These are phyloP conservation scores for Tremella fuciformis DNA, from an alignment of 768 basidiomycete species.

Conservation along the genomic window DNA sequence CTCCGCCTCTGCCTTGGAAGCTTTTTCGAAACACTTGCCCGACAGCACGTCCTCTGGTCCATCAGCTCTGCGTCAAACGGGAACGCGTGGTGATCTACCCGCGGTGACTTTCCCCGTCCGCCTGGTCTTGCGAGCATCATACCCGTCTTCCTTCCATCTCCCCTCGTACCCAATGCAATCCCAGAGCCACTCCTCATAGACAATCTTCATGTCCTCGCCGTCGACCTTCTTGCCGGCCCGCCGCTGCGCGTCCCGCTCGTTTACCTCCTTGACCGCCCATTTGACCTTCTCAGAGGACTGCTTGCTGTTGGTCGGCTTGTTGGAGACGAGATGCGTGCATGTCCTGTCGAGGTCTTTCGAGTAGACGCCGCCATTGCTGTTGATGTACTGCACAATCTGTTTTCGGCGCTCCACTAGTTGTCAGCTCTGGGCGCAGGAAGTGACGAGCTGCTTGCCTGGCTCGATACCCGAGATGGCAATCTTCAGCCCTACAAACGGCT, in stretches of 20 bases:
- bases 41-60: conserved; percentile 37
- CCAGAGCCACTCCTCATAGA: conserved; percentile 99
- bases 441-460: conserved; percentile 52
- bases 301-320: conserved; percentile 59
- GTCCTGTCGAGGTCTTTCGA: conserved; percentile 70
- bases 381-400: conserved; percentile 64
- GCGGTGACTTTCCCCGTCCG: conserved; percentile 23
- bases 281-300: conserved; percentile 62
- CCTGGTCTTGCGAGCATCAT: conserved; percentile 41
- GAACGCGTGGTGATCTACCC: conserved; percentile 21
- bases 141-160: conserved; percentile 49
- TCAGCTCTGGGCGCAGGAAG: neutral
- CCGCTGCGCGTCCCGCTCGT: conserved; percentile 18
- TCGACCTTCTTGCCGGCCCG: conserved; percentile 53
- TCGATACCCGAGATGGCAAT: conserved; percentile 75
- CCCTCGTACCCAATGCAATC: conserved; percentile 78
- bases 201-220: conserved; percentile 63
- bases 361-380: conserved; percentile 64
- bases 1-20: conserved; percentile 5
- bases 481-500: conserved; percentile 67
- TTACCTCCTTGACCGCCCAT: conserved; percentile 38
- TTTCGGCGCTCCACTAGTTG: conserved; percentile 57
- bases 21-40: conserved; percentile 14
- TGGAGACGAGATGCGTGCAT: conserved; percentile 79
- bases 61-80: neutral